Percentiles rank a stretch among this genome's conserved stretches.
Conservation (phyloP, 768 basidiomycete genomes). For the Leucocoprinus leucothites region DNA sequence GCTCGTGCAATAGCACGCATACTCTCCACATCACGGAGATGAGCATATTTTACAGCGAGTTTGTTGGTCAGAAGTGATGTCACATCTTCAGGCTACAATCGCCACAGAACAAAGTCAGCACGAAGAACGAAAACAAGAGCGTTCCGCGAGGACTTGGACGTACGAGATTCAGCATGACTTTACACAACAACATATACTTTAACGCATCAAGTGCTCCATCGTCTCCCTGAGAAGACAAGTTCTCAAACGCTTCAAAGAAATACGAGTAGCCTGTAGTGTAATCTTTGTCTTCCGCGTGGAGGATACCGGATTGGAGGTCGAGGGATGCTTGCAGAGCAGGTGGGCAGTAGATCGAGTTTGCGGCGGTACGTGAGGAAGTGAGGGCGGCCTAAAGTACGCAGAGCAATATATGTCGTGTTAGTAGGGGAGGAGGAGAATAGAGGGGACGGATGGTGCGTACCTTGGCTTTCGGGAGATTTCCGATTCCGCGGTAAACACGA, state of each 20-base stretch:
- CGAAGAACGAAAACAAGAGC: not conserved
- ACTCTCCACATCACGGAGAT: slow-evolving; percentile 86
- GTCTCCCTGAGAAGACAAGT: slow-evolving; percentile 74
- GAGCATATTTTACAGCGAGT: slow-evolving; percentile 83
- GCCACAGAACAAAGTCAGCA: not conserved
- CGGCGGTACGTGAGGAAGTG: slow-evolving; percentile 89
- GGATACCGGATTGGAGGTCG: slow-evolving; percentile 61
- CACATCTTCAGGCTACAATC: slow-evolving; percentile 84
- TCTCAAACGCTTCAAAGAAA: slow-evolving; percentile 97
- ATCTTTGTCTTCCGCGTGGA: slow-evolving; percentile 97
- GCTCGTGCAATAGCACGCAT: slow-evolving; percentile 95
- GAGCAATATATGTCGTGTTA: no score
- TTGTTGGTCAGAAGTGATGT: slow-evolving; percentile 83
- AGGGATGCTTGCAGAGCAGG: slow-evolving; percentile 42
- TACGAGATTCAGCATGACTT: slow-evolving; percentile 96
- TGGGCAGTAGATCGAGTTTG: slow-evolving; percentile 90
- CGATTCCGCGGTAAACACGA: slow-evolving; percentile 83
- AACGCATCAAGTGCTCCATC: slow-evolving; percentile 76
- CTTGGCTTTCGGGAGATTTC: slow-evolving; percentile 89
- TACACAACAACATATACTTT: slow-evolving; percentile 98
- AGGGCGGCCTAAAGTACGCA: slow-evolving; percentile 76
- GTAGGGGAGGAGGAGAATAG: no score
- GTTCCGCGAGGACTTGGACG: slow-evolving; percentile 22
- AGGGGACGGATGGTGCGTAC: slow-evolving; percentile 31
- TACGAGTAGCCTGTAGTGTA: slow-evolving; percentile 97